phyloP scores from a whole-genome alignment of 2,329 filamentous ascomycete genomes.

The Neofusicoccum umdonicola region DNA sequence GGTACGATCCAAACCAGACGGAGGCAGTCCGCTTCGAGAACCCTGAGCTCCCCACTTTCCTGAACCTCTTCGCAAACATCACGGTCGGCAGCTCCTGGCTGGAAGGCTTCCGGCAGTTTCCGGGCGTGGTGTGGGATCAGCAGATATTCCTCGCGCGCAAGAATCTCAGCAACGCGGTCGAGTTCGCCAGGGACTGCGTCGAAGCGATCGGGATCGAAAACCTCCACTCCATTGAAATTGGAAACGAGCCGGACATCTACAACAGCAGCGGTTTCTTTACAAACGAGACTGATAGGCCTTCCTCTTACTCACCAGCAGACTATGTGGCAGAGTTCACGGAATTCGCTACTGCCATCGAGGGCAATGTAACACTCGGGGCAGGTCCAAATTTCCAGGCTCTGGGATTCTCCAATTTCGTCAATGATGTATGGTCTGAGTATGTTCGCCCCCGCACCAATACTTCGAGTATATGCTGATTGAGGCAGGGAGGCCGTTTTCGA shows the following conservation, averaged over 20 bases:
- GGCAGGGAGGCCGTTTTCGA: background rate
- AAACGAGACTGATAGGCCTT: background rate
- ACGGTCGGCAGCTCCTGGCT: background rate
- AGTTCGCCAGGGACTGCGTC: constrained; percentile 1
- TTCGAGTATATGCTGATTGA: background rate
- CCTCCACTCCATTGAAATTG: background rate
- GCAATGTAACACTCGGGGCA: background rate
- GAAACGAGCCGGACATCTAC: constrained; percentile 12
- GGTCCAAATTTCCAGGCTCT: constrained; percentile 5
- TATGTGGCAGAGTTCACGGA: background rate
- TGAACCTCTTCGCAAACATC: background rate
- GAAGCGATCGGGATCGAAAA: background rate
- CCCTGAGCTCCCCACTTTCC: background rate
- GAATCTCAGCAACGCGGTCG: constrained; percentile 1
- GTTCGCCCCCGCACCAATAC: background rate
- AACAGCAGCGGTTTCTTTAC: background rate
- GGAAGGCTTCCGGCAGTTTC: background rate
- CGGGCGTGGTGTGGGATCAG: constrained; percentile 1
- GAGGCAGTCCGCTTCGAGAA: background rate
- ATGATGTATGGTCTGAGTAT: background rate
- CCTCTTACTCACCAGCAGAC: background rate
- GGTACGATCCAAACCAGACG: background rate
- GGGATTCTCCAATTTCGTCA: constrained; percentile 3
- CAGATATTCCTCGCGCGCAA: constrained; percentile 1
- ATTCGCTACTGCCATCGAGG: background rate